Evolutionary conservation across 352 stramenopile genomes (phyloP).

Genomic region (Pythium volutum): DNA sequence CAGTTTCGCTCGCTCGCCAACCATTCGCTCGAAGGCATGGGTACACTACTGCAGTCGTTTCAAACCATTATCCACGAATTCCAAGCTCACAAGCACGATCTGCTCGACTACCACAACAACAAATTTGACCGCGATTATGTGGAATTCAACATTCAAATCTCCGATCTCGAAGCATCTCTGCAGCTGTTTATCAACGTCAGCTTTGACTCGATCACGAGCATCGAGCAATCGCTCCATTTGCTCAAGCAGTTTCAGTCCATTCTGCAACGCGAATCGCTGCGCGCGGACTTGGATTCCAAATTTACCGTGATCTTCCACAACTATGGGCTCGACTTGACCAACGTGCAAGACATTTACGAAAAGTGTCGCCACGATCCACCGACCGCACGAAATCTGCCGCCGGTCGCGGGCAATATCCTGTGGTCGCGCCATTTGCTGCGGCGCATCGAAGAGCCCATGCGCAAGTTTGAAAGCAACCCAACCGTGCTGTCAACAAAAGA

Average conservation of each 20-base stretch:
- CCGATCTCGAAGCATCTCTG: constrained; percentile 93
- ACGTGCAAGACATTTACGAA: constrained; percentile 98
- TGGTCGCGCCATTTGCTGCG: constrained; percentile 97
- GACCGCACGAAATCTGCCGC: constrained; percentile 95
- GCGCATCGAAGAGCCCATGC: constrained; percentile 99
- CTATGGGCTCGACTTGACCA: constrained; percentile 96
- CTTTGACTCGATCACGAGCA: constrained; percentile 98
- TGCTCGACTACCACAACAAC: constrained; percentile 99
- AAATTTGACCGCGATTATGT: constrained; percentile 97
- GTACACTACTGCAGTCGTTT: constrained; percentile 92
- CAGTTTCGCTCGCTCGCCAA: constrained; percentile 92
- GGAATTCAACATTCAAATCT: constrained; percentile 95
- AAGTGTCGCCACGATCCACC: constrained; percentile 98
- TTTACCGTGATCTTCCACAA: constrained; percentile 99
- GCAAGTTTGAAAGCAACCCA: constrained; percentile 98
- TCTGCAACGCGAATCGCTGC: constrained; percentile 96
- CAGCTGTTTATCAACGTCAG: constrained; percentile 99
- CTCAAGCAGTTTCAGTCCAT: constrained; percentile 98
- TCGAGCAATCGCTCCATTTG: constrained; percentile 96
- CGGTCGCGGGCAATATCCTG: constrained; percentile 97
- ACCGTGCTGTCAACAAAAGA: constrained; percentile 97
- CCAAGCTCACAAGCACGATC: constrained; percentile 94
- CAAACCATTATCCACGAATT: constrained; percentile 97
- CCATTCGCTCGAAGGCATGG: constrained; percentile 92
- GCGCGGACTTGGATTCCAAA: constrained; percentile 98